Evolutionary conservation across 306 rosid genomes (phyloP).

Genomic region (Amphicarpaea edgeworthii): DNA sequence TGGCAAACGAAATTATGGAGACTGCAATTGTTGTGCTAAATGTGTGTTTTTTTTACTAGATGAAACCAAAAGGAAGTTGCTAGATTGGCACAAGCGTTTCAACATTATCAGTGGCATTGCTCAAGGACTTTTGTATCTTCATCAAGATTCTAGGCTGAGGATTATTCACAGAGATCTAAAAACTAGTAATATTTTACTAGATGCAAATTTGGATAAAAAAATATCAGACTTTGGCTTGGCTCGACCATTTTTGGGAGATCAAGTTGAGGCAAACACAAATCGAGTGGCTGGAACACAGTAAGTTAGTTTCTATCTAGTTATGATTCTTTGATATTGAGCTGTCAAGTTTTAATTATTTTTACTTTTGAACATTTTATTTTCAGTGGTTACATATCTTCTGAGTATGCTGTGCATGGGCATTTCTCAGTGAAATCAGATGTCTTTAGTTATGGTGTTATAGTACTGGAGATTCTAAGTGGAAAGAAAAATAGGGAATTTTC

Average conservation of each 20-base stretch:
- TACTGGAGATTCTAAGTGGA: conserved; percentile 33
- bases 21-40: not conserved
- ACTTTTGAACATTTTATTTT: not conserved
- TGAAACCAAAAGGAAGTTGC: not conserved
- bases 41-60: not conserved
- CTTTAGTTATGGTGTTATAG: conserved; percentile 30
- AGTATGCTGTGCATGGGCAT: conserved; percentile 18
- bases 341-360: not conserved
- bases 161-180: conserved; percentile 36
- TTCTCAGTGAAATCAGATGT: conserved; percentile 27
- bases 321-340: not conserved
- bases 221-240: conserved; percentile 35
- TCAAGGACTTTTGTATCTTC: conserved; percentile 36
- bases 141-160: conserved; percentile 29
- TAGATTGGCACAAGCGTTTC: not conserved
- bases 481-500: not conserved
- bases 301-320: not conserved
- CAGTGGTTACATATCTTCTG: conserved; percentile 39
- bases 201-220: conserved; percentile 1
- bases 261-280: conserved; percentile 9
- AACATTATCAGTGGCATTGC: conserved; percentile 31
- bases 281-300: conserved; percentile 31
- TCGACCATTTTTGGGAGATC: not conserved
- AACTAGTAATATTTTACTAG: conserved; percentile 20
- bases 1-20: not conserved